Evolutionary conservation across 1,284 basidiomycete genomes (phyloP), one percentile per base, ranked within the genome.

Genomic region (Heterobasidion occidentale): DNA sequence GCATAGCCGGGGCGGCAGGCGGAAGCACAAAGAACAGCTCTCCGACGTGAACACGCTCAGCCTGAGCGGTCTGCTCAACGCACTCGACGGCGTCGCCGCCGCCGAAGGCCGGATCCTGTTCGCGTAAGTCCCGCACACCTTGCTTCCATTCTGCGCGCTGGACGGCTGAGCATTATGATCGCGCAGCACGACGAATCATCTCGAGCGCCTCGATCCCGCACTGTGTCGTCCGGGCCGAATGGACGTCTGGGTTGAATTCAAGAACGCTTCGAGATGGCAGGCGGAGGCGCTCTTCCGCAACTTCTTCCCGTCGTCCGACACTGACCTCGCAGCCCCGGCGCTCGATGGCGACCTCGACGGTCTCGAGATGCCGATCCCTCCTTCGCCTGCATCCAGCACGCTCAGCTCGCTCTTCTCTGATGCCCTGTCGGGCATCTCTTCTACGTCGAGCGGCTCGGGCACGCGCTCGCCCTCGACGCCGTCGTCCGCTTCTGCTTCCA

Each of bases 171-270:
- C 51, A 52, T 62, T 53, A 63, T 54, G 14, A 7, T 7, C 36
- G 14, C 46, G 11, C 57, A 86, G 84, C 0, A 90, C 88, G 14
- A 92, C 90, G 6, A 93, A 93, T 67, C 88, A 92, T 64, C 73
- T 91, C n/a, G 88, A 92, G 63, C 78, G 81, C 34, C 79, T 93
- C 3, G 91, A 94, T 64, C 87, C 89, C 6, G 91, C 91, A 0
- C 77, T 94, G 7, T 87, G 86, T 8, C 82, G 88, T 57, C 86
- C 88, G n/a, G 91, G 91, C 15, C 88, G 91, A 34, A 91, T 92
- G 84, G 91, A 93, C 63, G 88, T 94, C 4, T 91, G 88, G 88
- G 79, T 93, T 53, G 88, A 92, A 68, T 94, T 93, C 77, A 87
- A 83, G 73, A 86, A 90, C 58, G 87, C 91, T 36, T 86, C 83